Base-by-base conservation (phyloP, 1,284 basidiomycete species). In the Pseudozyma tsukubaensis region DNA sequence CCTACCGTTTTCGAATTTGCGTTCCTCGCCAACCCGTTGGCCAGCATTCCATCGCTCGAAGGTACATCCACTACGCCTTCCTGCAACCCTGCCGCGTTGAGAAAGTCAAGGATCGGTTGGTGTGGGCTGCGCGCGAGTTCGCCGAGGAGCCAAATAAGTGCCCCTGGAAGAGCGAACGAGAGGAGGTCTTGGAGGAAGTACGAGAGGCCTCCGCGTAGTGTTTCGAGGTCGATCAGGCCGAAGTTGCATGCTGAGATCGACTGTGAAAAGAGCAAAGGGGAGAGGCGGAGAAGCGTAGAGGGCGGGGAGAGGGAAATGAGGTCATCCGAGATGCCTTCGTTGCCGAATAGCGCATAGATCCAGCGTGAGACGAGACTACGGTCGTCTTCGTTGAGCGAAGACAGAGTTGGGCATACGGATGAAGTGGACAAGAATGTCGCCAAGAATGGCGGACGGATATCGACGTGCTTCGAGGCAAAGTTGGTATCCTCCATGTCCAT, bases 111-210 rank as follows among this genome's bases (percentile, higher is more conserved):
- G 1, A 75, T 49, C 0, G 72, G 67, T 24, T 59, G 51, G 4
- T 49, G 21, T 1, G 73, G 72, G 2, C 51, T 47, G 1, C 65
- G 50, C 3, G 32, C 29, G 7, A 78, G 53, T 48, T 81, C 75
- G 21, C 40, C 32, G 0, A 79, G 52, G 5, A 82, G 45, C 79
- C 80, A 80, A 7, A 48, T 36, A 37, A 88, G 72, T 12, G 87
- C 86, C 0, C 86, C 86, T 2, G 86, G 86, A n/a, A 88, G 75
- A 11, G 87, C 86, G 84, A 87, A 88, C 70, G 85, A 86, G 4
- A 88, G 79, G 1, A 88, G 77, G 18, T 87, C 86, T 68, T 88
- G 87, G 2, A 86, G 83, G 64, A 88, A 88, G 81, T 88, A 88
- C 9, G 86, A 86, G 16, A 88, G 78, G 1, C 87, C 88, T 21